These are phyloP conservation scores for Omphalotus guepiniiformis DNA, from an alignment of 768 basidiomycete genomes.

Conservation along the genomic window DNA sequence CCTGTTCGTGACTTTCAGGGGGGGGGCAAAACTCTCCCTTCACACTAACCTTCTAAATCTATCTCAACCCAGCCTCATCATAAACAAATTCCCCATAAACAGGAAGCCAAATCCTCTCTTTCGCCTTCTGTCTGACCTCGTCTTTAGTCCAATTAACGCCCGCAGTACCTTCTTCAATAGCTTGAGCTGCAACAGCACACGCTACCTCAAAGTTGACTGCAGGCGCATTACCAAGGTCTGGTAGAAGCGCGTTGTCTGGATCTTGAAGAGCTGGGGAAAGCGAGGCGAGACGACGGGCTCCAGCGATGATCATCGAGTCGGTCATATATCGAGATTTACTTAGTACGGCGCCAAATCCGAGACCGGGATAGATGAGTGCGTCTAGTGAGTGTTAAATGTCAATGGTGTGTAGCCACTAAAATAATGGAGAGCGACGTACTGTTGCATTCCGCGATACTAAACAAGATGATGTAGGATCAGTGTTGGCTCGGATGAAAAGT, in stretches of 20 bases:
- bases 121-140: conserved; percentile 50
- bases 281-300: conserved; percentile 66
- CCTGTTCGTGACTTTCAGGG: no score
- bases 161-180: conserved; percentile 67
- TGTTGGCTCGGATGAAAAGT: neutral
- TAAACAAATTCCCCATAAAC: conserved; percentile 62
- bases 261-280: conserved; percentile 74
- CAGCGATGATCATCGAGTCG: conserved; percentile 87
- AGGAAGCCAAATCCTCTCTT: conserved; percentile 57
- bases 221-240: conserved; percentile 73
- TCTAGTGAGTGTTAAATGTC: conserved; percentile 28
- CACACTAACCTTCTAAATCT: no score
- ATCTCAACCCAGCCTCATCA: conserved; percentile 55
- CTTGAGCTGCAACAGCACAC: conserved; percentile 74
- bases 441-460: conserved; percentile 71
- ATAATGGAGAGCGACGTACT: conserved; percentile 31
- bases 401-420: neutral
- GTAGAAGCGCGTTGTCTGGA: conserved; percentile 67
- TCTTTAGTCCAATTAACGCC: conserved; percentile 54
- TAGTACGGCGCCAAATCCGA: conserved; percentile 78
- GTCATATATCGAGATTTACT: conserved; percentile 60
- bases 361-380: conserved; percentile 80
- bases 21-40: no score
- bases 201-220: conserved; percentile 77
- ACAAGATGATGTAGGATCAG: neutral